These are phyloP conservation scores for Lachnellula arida DNA, from an alignment of 2,329 filamentous ascomycete species.

Conservation along the genomic window DNA sequence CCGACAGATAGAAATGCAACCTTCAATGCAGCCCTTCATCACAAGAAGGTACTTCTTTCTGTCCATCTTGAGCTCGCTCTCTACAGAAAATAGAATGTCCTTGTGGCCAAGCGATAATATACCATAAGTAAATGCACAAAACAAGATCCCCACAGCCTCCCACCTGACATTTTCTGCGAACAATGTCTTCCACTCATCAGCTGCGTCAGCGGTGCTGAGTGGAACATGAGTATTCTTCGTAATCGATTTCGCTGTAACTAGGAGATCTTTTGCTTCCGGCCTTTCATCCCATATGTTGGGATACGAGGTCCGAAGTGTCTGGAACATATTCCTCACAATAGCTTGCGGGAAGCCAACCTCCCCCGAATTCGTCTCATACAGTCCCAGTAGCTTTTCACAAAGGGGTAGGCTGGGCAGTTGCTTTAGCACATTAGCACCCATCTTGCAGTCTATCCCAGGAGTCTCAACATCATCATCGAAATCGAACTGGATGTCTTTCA, in stretches of 20 bases:
- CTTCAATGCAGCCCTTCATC: slow-evolving; percentile 4
- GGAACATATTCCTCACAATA: slow-evolving; percentile 3
- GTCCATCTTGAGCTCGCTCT: neutral
- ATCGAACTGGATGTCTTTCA: slow-evolving; percentile 1
- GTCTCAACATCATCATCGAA: slow-evolving; percentile 1
- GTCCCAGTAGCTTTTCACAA: slow-evolving; percentile 4
- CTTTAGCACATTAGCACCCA: slow-evolving; percentile 7
- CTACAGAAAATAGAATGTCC: slow-evolving; percentile 4
- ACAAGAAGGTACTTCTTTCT: slow-evolving; percentile 5
- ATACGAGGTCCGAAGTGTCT: slow-evolving; percentile 6
- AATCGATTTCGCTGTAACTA: slow-evolving; percentile 8
- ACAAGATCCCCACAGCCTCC: slow-evolving; percentile 17
- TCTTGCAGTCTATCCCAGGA: neutral
- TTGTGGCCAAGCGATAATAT: slow-evolving; percentile 4
- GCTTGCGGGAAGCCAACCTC: slow-evolving; percentile 10
- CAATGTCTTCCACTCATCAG: slow-evolving; percentile 9
- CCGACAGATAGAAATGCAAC: neutral
- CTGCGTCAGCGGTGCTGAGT: slow-evolving; percentile 1
- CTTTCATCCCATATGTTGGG: neutral
- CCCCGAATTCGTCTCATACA: neutral
- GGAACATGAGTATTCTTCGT: slow-evolving; percentile 1
- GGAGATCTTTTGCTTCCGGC: neutral
- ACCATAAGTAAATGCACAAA: slow-evolving; percentile 5
- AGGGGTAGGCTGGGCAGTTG: slow-evolving; percentile 4
- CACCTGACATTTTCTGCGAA: slow-evolving; percentile 18